These are phyloP conservation scores for Neckera pumila DNA, from an alignment of 225 moss, liverwort and hornwort genomes.

Conservation along the genomic window DNA sequence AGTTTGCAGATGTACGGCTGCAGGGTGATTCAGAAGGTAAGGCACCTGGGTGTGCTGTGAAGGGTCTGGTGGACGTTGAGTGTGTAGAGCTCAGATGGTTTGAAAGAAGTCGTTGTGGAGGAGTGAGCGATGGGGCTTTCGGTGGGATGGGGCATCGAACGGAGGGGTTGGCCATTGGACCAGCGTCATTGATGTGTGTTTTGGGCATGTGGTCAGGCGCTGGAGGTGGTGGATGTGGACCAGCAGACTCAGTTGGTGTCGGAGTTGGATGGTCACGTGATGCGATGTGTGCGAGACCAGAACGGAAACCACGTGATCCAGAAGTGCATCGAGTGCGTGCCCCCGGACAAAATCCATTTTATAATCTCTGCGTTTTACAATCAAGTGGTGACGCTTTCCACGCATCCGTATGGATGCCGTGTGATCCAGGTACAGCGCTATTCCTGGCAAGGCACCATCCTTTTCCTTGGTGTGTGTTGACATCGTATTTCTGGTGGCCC, in stretches of 20 bases:
- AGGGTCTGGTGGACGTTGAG: not conserved
- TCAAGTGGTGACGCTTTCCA: constrained; percentile 82
- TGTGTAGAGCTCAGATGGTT: not conserved
- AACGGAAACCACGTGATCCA: constrained; percentile 95
- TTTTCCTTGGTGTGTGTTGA: not conserved
- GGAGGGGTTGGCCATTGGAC: not conserved
- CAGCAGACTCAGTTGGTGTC: constrained; percentile 84
- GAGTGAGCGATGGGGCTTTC: not conserved
- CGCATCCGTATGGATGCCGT: constrained; percentile 91
- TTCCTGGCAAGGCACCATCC: not conserved
- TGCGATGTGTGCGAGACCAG: constrained; percentile 89
- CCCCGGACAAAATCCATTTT: constrained; percentile 79
- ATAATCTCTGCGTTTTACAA: constrained; percentile 92
- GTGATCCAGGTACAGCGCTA: constrained; percentile 61
- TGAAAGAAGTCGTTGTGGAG: not conserved
- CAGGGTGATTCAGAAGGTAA: constrained; percentile 96
- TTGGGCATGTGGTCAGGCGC: constrained; percentile 30
- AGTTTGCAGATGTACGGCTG: constrained; percentile 99
- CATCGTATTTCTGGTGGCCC: not conserved
- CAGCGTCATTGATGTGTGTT: not conserved
- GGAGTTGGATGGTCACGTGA: constrained; percentile 85
- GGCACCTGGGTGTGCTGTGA: not conserved
- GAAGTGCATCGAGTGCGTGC: constrained; percentile 91
- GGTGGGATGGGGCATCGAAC: not conserved
- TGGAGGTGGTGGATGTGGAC: constrained; percentile 91